Conservation (phyloP, 2,329 filamentous ascomycete species). For the Mariannaea elegans region DNA sequence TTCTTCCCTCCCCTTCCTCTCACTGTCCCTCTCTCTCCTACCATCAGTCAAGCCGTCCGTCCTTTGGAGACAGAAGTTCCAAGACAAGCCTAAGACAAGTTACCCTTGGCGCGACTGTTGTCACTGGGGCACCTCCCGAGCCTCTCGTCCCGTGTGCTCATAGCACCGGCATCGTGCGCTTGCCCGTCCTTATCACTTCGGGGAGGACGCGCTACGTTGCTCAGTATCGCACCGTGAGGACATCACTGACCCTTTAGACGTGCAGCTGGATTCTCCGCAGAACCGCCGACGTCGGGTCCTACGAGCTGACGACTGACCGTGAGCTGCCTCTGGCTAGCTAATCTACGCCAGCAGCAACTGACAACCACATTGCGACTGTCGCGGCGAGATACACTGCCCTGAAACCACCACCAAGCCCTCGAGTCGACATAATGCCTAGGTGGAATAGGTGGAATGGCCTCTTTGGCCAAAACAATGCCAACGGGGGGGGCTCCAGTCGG, state of each 20-base stretch:
- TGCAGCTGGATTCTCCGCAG: too few relatives aligned
- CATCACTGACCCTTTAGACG: too few relatives aligned
- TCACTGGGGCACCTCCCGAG: not conserved
- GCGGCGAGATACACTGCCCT: conserved; percentile 16
- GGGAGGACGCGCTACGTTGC: too few relatives aligned
- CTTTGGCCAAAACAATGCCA: conserved; percentile 36
- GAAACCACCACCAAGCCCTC: not conserved
- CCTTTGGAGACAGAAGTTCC: not conserved
- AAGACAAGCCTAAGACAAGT: not conserved
- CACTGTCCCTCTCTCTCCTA: not conserved
- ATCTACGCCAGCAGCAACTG: not conserved
- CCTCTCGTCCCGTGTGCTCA: too few relatives aligned
- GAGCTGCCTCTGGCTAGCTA: too few relatives aligned
- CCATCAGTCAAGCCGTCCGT: not conserved
- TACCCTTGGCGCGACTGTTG: not conserved
- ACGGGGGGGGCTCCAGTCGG: conserved; percentile 33
- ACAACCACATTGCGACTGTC: not conserved
- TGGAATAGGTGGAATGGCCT: conserved; percentile 45
- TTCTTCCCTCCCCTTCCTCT: not conserved
- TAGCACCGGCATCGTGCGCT: too few relatives aligned
- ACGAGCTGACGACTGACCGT: too few relatives aligned
- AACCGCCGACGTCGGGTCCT: too few relatives aligned
- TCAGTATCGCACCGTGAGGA: too few relatives aligned
- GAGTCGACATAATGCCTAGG: conserved; percentile 28
- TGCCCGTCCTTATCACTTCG: too few relatives aligned